Percentiles rank a stretch among this genome's conserved stretches.
Conservation (phyloP, 2,329 filamentous ascomycete species). For the Microascus cirrosus region DNA sequence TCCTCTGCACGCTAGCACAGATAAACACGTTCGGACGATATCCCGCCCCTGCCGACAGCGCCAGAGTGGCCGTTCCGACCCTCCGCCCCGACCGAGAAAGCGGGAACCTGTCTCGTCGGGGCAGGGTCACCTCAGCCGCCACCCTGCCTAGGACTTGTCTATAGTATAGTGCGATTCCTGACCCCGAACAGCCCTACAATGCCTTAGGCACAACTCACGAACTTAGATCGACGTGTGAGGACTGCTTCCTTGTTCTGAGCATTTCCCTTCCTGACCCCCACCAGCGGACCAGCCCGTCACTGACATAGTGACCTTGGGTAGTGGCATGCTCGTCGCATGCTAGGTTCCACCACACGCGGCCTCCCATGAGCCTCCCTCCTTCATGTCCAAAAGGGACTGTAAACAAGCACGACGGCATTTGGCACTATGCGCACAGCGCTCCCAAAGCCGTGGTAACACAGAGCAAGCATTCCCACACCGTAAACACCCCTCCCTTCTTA, state of each 20-base stretch:
- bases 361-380: background rate
- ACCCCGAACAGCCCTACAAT: background rate
- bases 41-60: background rate
- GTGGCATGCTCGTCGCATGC: background rate
- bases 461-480: background rate
- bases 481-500: background rate
- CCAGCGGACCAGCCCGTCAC: background rate
- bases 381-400: background rate
- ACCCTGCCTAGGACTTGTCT: background rate
- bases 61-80: background rate
- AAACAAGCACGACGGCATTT: background rate
- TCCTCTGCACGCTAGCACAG: background rate
- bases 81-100: background rate
- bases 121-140: background rate
- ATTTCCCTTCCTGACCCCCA: background rate
- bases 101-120: background rate
- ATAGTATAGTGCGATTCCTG: background rate
- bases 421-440: background rate
- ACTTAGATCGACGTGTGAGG: background rate
- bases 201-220: background rate
- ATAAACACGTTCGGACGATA: background rate
- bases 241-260: background rate
- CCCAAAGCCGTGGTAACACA: background rate
- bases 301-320: background rate
- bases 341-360: background rate